These are phyloP conservation scores for Diaporthe citri DNA, from an alignment of 2,329 filamentous ascomycete genomes.

Conservation along the genomic window DNA sequence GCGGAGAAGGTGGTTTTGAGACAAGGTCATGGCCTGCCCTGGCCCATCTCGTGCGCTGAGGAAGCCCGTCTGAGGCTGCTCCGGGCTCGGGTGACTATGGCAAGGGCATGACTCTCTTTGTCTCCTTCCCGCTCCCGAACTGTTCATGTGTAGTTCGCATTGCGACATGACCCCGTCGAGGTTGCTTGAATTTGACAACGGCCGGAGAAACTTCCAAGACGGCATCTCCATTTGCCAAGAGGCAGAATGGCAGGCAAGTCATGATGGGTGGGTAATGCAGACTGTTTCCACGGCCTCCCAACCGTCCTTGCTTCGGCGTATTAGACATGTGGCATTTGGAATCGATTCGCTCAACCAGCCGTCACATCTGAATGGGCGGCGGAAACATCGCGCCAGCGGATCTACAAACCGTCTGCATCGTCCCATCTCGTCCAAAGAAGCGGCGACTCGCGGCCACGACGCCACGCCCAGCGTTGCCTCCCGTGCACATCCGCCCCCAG, in stretches of 20 bases:
- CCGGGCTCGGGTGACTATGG: neutral
- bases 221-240: slow-evolving; percentile 12
- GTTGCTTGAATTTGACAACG: slow-evolving; percentile 4
- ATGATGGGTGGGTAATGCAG: neutral
- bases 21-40: slow-evolving; percentile 19
- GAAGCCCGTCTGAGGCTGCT: neutral
- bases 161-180: neutral
- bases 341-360: neutral
- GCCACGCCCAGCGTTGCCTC: slow-evolving; percentile 21
- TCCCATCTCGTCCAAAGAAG: slow-evolving; percentile 15
- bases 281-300: neutral
- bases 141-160: neutral
- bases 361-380: neutral
- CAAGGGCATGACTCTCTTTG: slow-evolving; percentile 11
- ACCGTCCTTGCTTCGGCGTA: neutral
- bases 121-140: neutral
- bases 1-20: slow-evolving; percentile 10
- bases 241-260: neutral
- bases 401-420: slow-evolving; percentile 6
- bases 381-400: slow-evolving; percentile 21
- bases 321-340: neutral
- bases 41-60: neutral
- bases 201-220: slow-evolving; percentile 18
- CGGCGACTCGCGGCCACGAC: slow-evolving; percentile 9
- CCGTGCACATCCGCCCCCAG: slow-evolving; percentile 19